phyloP scores from a whole-genome alignment of 148 eudicot genomes.

The Cornus suecica region DNA sequence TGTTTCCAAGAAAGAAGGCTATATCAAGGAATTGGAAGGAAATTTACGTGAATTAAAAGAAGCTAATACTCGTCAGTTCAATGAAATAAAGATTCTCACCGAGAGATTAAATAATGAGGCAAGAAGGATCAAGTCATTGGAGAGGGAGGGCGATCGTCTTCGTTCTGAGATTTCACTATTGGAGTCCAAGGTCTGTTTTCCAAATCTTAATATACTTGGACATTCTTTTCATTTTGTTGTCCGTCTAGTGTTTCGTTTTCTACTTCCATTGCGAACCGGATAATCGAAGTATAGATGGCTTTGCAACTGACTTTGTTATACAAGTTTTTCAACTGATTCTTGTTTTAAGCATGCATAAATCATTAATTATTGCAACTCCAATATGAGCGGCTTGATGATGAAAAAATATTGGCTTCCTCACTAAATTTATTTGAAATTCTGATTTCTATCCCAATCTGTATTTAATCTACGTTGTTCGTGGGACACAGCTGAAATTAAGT shows the following conservation, averaged over 20 bases:
- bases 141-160: slow-evolving; percentile 84
- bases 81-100: slow-evolving; percentile 69
- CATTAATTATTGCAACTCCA: neutral
- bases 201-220: slow-evolving; percentile 4
- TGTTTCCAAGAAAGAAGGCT: slow-evolving; percentile 58
- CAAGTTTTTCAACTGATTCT: neutral
- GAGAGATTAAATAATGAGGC: slow-evolving; percentile 80
- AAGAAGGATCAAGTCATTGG: slow-evolving; percentile 74
- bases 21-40: slow-evolving; percentile 66
- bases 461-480: neutral
- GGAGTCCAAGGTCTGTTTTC: slow-evolving; percentile 80
- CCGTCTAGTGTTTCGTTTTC: neutral
- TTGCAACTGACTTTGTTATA: neutral
- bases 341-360: neutral
- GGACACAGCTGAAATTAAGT: neutral
- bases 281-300: neutral
- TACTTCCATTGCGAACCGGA: neutral
- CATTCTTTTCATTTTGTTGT: neutral
- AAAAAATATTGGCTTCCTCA: neutral
- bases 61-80: slow-evolving; percentile 52
- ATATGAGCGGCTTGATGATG: neutral
- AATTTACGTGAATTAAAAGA: slow-evolving; percentile 56
- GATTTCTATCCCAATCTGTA: neutral
- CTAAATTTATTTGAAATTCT: neutral
- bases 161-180: slow-evolving; percentile 85